Conservation (phyloP, 2,329 filamentous ascomycete species). For the Blastomyces gilchristii region DNA sequence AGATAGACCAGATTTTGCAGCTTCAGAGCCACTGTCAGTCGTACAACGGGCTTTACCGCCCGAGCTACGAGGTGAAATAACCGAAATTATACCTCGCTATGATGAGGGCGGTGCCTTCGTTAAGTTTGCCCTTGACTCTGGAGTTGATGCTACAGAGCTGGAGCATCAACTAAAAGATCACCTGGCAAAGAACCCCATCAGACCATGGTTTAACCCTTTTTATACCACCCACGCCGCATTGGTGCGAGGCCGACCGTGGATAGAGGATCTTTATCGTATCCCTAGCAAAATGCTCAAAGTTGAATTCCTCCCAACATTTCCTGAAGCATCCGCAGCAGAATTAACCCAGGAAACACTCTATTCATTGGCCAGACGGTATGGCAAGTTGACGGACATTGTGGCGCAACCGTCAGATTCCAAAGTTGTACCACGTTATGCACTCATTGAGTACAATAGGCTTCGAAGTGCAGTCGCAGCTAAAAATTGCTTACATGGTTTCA, state of each 20-base stretch:
- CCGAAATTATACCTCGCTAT: constrained; percentile 69
- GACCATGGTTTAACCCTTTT: constrained; percentile 85
- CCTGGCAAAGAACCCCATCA: constrained; percentile 60
- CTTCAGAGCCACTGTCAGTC: constrained; percentile 47
- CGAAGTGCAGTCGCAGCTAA: constrained; percentile 76
- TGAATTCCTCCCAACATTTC: constrained; percentile 67
- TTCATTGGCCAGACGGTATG: constrained; percentile 77
- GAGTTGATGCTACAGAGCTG: constrained; percentile 43
- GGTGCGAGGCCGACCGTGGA: constrained; percentile 80
- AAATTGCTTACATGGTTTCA: constrained; percentile 82
- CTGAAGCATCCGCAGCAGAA: constrained; percentile 63
- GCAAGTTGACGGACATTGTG: constrained; percentile 77
- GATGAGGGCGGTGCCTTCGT: constrained; percentile 92
- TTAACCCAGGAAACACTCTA: constrained; percentile 81
- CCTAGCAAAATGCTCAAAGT: constrained; percentile 67
- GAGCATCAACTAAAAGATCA: constrained; percentile 52
- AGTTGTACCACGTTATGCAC: constrained; percentile 66
- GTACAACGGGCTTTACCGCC: constrained; percentile 53
- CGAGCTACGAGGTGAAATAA: constrained; percentile 56
- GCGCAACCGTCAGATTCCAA: constrained; percentile 81
- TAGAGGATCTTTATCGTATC: constrained; percentile 80
- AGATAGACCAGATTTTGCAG: constrained; percentile 41
- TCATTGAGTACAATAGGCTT: constrained; percentile 62
- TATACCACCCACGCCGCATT: constrained; percentile 57
- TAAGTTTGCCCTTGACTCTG: constrained; percentile 57